A percentile compares a stretch with the other conserved stretches of the same genome.
These are phyloP conservation scores for Geranomyces variabilis DNA, from an alignment of 192 early-diverging fungal genomes.

Conservation along the genomic window DNA sequence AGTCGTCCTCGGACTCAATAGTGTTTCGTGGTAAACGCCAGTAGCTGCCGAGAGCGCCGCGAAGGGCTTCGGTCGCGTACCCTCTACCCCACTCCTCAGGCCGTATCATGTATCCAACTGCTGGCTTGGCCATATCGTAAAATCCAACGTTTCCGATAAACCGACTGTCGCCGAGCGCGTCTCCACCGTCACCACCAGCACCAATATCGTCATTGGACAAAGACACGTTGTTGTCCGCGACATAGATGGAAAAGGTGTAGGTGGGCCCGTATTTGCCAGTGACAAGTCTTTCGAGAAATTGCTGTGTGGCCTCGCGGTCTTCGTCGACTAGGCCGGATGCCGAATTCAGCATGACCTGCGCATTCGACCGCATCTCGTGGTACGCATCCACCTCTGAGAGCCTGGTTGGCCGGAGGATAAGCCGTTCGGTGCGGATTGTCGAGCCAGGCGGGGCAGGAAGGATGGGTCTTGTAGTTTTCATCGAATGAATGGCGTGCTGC, in stretches of 20 bases:
- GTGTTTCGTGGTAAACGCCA: neutral
- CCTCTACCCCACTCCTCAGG: neutral
- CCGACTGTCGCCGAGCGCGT: too few species aligned
- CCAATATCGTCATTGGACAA: too few species aligned
- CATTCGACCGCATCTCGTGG: neutral
- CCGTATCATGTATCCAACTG: constrained; percentile 1
- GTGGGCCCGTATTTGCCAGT: too few species aligned
- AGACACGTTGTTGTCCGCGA: neutral
- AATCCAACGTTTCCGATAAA: constrained; percentile 2
- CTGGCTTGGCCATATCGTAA: neutral
- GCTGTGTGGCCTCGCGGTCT: neutral
- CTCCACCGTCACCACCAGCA: too few species aligned
- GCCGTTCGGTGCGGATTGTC: neutral
- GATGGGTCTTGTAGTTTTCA: neutral
- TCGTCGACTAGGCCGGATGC: neutral
- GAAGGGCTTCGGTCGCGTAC: neutral
- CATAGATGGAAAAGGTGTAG: neutral
- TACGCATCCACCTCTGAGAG: neutral
- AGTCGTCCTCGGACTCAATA: neutral
- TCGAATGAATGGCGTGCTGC: too few species aligned
- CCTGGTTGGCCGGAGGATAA: neutral
- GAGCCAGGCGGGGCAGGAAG: neutral
- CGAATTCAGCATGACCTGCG: neutral
- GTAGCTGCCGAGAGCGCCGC: neutral
- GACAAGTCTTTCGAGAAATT: neutral